A percentile compares a stretch with the other conserved stretches of the same genome.
These are phyloP conservation scores for Asterella californica DNA, from an alignment of 225 moss, liverwort and hornwort species.

Conservation along the genomic window DNA sequence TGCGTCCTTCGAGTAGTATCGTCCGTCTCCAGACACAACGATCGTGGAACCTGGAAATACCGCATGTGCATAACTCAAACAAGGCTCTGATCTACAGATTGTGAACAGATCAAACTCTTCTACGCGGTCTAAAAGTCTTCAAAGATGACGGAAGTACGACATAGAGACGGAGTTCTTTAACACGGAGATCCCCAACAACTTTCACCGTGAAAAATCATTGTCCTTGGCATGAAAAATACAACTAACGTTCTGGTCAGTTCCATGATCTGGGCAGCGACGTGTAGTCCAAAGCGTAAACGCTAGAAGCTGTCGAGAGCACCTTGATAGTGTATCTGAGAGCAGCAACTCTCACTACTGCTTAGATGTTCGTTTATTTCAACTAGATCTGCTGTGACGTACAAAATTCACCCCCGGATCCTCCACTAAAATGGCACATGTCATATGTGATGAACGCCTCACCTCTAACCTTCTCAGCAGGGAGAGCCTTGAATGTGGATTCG, in stretches of 20 bases:
- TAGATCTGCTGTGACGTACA: neutral
- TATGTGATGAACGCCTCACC: conserved; percentile 34
- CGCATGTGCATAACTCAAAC: neutral
- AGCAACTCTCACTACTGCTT: neutral
- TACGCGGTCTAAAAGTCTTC: neutral
- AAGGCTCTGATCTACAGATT: too few species aligned
- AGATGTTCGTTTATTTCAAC: neutral
- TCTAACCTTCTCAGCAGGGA: conserved; percentile 72
- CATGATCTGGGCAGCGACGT: too few species aligned
- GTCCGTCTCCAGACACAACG: conserved; percentile 96
- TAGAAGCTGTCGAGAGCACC: neutral
- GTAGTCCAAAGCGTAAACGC: too few species aligned
- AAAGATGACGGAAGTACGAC: neutral
- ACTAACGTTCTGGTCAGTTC: too few species aligned
- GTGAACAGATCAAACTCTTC: neutral
- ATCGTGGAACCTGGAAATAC: conserved; percentile 67
- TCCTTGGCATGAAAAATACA: neutral
- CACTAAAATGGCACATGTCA: neutral
- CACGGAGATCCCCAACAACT: neutral
- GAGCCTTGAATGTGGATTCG: conserved; percentile 79
- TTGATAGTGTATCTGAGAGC: neutral
- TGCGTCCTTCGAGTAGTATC: conserved; percentile 89
- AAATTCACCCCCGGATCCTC: neutral
- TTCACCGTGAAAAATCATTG: neutral
- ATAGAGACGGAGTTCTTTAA: neutral